These are phyloP conservation scores for Metrosideros polymorpha DNA, from an alignment of 441 rosid species.

Conservation along the genomic window DNA sequence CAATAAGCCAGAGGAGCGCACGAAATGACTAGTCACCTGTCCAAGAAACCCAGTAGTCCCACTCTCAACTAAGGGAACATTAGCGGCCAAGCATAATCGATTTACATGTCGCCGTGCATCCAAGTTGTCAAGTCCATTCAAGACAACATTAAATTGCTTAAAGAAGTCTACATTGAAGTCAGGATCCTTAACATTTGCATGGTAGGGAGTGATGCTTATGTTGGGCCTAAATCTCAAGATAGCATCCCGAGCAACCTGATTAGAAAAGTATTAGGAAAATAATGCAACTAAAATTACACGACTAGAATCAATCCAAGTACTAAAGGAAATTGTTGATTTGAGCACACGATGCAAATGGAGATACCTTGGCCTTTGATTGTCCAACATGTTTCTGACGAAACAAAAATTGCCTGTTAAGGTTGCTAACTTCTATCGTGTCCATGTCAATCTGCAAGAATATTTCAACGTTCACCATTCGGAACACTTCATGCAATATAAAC, in stretches of 20 bases:
- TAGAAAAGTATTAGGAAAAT: not conserved
- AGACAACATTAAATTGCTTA: constrained; percentile 86
- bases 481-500: not conserved
- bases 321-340: not conserved
- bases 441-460: constrained; percentile 71
- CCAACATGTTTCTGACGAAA: constrained; percentile 94
- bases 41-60: constrained; percentile 98
- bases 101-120: constrained; percentile 97
- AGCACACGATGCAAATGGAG: not conserved
- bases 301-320: not conserved
- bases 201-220: constrained; percentile 68
- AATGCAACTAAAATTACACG: not conserved
- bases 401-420: constrained; percentile 91
- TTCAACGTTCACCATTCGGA: not conserved
- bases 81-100: constrained; percentile 95
- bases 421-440: constrained; percentile 99
- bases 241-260: constrained; percentile 95
- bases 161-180: constrained; percentile 78
- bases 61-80: constrained; percentile 94
- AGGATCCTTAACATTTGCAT: constrained; percentile 84
- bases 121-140: constrained; percentile 94
- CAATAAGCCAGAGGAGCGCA: not conserved
- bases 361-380: constrained; percentile 93
- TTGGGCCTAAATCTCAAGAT: constrained; percentile 85
- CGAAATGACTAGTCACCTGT: constrained; percentile 43